Evolutionary conservation across 306 rosid genomes (phyloP).

Genomic region (Vigna trinervia): DNA sequence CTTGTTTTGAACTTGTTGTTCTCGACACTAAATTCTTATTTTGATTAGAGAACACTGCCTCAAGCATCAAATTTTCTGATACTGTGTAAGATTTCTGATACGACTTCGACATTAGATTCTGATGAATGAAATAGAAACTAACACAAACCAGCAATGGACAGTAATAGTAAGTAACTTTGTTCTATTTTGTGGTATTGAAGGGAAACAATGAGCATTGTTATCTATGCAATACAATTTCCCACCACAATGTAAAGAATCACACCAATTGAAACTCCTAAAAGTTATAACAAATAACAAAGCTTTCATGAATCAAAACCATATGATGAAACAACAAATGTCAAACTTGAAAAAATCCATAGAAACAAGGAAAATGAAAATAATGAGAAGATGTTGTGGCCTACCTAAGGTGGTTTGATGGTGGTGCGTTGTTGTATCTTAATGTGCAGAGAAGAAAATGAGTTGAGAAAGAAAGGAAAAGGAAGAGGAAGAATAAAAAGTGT

Average conservation of each 20-base stretch:
- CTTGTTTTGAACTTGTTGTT: neutral
- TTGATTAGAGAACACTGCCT: neutral
- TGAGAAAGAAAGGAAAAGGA: slow-evolving; percentile 24
- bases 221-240: neutral
- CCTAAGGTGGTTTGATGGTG: slow-evolving; percentile 37
- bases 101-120: neutral
- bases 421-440: slow-evolving; percentile 28
- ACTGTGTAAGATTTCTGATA: neutral
- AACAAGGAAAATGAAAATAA: slow-evolving; percentile 18
- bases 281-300: slow-evolving; percentile 18
- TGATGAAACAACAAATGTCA: neutral
- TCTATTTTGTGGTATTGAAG: neutral
- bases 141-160: slow-evolving; percentile 28
- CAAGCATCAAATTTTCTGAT: neutral
- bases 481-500: slow-evolving; percentile 23
- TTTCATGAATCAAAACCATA: slow-evolving; percentile 20
- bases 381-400: slow-evolving; percentile 34
- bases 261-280: neutral
- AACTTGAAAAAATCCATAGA: neutral
- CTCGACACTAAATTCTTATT: neutral
- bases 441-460: slow-evolving; percentile 38
- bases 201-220: neutral
- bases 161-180: neutral
- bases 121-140: slow-evolving; percentile 8
- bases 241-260: neutral